Conservation (phyloP, 768 basidiomycete genomes). For the Boletus fagicola region DNA sequence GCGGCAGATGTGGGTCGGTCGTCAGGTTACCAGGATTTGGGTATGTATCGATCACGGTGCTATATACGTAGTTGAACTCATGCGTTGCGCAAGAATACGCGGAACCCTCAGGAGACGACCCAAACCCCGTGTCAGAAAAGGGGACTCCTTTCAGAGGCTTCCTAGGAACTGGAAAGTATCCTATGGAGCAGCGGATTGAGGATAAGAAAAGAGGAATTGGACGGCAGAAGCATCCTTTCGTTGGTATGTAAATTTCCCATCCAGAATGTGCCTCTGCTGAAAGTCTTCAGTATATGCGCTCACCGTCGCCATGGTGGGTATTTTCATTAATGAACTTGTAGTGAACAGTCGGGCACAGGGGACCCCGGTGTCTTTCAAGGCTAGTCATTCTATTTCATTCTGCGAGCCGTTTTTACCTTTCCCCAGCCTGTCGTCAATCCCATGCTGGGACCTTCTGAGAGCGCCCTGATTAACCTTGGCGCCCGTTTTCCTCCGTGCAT, state of each 20-base stretch:
- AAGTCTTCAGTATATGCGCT: constrained; percentile 54
- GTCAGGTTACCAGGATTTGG: constrained; percentile 51
- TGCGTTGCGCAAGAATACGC: constrained; percentile 57
- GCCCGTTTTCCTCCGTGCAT: constrained; percentile 94
- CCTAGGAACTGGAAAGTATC: constrained; percentile 51
- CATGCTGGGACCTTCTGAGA: constrained; percentile 87
- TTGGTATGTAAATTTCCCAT: constrained; percentile 48
- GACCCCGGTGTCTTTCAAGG: constrained; percentile 82
- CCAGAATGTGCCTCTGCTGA: neutral
- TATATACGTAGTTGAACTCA: neutral
- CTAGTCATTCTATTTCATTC: constrained; percentile 26
- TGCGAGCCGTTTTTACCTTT: constrained; percentile 7
- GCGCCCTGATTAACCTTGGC: constrained; percentile 81
- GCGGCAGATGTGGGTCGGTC: constrained; percentile 42
- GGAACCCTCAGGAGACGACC: constrained; percentile 42
- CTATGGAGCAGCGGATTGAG: constrained; percentile 79
- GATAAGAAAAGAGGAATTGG: constrained; percentile 84
- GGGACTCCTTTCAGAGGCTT: constrained; percentile 41
- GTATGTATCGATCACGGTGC: constrained; percentile 29
- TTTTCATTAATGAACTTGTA: constrained; percentile 85
- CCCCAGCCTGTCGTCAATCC: constrained; percentile 75
- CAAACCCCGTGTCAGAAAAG: constrained; percentile 39
- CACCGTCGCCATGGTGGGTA: constrained; percentile 63
- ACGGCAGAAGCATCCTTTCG: constrained; percentile 74
- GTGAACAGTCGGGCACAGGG: constrained; percentile 76